phyloP scores from a whole-genome alignment of 164 flowering plant genomes.

The Paratinospora sagittata region DNA sequence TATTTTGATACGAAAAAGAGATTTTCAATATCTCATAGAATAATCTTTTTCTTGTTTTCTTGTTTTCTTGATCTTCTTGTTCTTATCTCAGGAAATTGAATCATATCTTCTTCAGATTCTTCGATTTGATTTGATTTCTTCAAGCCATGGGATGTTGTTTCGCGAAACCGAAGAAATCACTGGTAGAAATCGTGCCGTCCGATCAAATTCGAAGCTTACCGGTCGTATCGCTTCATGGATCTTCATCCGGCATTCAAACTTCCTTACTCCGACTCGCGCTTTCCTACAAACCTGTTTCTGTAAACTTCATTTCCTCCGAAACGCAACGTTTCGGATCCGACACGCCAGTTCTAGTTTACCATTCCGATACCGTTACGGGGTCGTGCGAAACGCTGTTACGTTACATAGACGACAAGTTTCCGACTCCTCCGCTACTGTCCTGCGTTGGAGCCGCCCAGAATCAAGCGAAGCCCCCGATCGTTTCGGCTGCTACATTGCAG shows the following conservation, averaged over 20 bases:
- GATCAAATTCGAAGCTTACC: slow-evolving; percentile 14
- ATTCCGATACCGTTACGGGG: slow-evolving; percentile 46
- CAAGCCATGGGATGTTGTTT: slow-evolving; percentile 21
- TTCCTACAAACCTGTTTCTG: slow-evolving; percentile 30
- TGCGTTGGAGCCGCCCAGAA: slow-evolving; percentile 1
- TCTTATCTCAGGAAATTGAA: not conserved
- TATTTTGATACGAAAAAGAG: no score
- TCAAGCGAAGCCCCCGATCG: slow-evolving; percentile 32
- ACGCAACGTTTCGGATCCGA: slow-evolving; percentile 12
- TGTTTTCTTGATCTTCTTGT: not conserved
- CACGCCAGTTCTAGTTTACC: slow-evolving; percentile 23
- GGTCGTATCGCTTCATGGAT: slow-evolving; percentile 28
- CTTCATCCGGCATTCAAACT: slow-evolving; percentile 21
- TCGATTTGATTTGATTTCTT: not conserved
- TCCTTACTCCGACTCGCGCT: slow-evolving; percentile 47
- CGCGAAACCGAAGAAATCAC: slow-evolving; percentile 20
- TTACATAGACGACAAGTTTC: slow-evolving; percentile 50
- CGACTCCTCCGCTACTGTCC: slow-evolving; percentile 38
- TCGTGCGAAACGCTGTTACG: slow-evolving; percentile 31
- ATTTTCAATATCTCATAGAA: not conserved
- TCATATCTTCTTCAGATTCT: not conserved
- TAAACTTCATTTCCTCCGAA: slow-evolving; percentile 28
- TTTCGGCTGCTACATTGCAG: slow-evolving; percentile 43
- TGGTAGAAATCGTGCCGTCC: slow-evolving; percentile 42
- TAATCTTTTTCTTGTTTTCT: not conserved